Evolutionary conservation across 176 grass and related monocot species (phyloP).

Genomic region (Alloteropsis semialata): DNA sequence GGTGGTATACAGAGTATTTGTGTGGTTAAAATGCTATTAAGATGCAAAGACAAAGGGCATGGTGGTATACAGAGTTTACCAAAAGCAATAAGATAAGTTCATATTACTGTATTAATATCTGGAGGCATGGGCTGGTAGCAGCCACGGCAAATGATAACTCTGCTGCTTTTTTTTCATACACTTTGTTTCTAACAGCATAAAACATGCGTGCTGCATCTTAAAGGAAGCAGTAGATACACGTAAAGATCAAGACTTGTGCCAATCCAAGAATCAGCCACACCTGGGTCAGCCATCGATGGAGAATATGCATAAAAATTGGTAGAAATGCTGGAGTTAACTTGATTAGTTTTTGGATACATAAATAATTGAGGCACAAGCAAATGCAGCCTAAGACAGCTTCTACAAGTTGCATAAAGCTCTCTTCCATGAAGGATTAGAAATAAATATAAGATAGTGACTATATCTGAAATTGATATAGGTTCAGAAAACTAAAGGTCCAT

Average conservation of each 20-base stretch:
- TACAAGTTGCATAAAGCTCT: neutral
- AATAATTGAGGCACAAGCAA: conserved; percentile 1
- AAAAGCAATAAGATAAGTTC: neutral
- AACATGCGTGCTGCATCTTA: neutral
- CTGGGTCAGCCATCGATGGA: neutral
- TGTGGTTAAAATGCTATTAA: neutral
- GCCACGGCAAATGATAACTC: neutral
- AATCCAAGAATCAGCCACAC: neutral
- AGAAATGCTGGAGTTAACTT: neutral
- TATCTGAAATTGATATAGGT: neutral
- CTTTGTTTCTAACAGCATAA: neutral
- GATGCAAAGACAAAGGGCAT: neutral
- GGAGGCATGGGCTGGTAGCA: neutral
- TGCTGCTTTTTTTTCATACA: neutral
- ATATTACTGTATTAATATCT: neutral
- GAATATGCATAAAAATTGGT: neutral
- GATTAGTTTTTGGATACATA: neutral
- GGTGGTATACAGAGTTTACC: neutral
- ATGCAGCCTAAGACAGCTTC: neutral
- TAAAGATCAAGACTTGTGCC: neutral
- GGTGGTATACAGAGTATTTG: neutral
- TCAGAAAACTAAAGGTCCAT: neutral
- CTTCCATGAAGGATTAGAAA: neutral
- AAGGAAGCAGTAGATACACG: neutral
- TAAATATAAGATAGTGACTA: neutral